Evolutionary conservation across 371 early-diverging fungal species (phyloP).

Genomic region (Actinomucor elegans): DNA sequence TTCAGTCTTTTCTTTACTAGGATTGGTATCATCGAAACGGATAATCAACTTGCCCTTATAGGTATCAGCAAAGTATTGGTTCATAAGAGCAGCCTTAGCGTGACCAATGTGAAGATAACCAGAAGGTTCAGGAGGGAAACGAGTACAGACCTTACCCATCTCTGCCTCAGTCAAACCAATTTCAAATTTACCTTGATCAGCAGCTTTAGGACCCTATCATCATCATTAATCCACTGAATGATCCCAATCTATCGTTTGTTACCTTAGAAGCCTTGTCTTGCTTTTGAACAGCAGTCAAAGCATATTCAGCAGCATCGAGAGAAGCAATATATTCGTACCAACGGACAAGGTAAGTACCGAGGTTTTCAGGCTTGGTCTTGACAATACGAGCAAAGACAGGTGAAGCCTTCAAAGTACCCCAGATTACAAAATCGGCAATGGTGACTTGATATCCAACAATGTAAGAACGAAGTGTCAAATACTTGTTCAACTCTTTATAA

Average conservation of each 20-base stretch:
- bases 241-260: background rate
- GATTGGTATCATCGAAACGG: conserved; percentile 99
- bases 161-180: conserved; percentile 84
- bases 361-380: conserved; percentile 72
- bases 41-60: conserved; percentile 95
- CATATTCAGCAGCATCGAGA: conserved; percentile 56
- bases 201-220: conserved; percentile 29
- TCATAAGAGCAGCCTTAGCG: conserved; percentile 99
- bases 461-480: conserved; percentile 79
- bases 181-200: conserved; percentile 94
- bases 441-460: conserved; percentile 79
- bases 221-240: background rate
- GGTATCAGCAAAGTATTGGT: conserved; percentile 94
- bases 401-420: conserved; percentile 85
- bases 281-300: conserved; percentile 54
- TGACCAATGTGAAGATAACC: conserved; percentile 99
- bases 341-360: conserved; percentile 74
- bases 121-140: conserved; percentile 99
- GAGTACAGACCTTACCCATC: conserved; percentile 89
- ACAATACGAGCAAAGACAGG: conserved; percentile 78
- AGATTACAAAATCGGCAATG: conserved; percentile 83
- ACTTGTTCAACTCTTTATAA: conserved; percentile 71
- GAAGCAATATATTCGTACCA: conserved; percentile 83
- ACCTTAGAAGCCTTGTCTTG: conserved; percentile 46
- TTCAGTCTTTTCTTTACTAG: conserved; percentile 95